phyloP scores from a whole-genome alignment of 202 grass and related monocot genomes.

The Cymbopogon flexuosus region DNA sequence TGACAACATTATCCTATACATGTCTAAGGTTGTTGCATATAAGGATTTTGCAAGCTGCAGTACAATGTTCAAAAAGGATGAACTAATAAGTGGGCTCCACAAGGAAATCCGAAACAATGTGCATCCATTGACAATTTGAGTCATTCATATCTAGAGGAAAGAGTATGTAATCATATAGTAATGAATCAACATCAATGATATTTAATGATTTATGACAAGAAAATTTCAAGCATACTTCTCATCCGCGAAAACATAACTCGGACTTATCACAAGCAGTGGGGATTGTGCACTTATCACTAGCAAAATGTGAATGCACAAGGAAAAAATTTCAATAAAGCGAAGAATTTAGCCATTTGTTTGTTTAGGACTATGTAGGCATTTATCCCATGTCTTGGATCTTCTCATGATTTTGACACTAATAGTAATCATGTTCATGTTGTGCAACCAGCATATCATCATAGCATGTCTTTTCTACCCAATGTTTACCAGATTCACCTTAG shows the following conservation, averaged over 20 bases:
- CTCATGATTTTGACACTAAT: slow-evolving; percentile 26
- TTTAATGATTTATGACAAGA: background rate
- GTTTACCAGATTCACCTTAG: background rate
- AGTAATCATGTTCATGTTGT: slow-evolving; percentile 26
- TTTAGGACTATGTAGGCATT: slow-evolving; percentile 27
- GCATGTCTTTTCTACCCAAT: slow-evolving; percentile 28
- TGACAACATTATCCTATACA: background rate
- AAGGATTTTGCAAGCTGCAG: background rate
- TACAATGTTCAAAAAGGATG: background rate
- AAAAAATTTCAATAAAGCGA: slow-evolving; percentile 17
- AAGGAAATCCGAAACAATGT: background rate
- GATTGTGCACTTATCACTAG: background rate
- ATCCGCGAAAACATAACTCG: background rate
- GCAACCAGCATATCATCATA: slow-evolving; percentile 29
- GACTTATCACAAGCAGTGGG: background rate
- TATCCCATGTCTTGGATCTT: slow-evolving; percentile 29
- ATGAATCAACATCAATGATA: background rate
- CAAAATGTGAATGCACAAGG: background rate
- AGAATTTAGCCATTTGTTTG: slow-evolving; percentile 17
- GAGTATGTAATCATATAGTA: background rate
- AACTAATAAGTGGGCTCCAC: background rate
- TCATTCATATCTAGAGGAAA: background rate
- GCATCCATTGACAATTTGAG: background rate
- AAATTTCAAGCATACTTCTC: background rate
- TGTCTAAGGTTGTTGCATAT: background rate